A percentile compares a stretch with the other conserved stretches of the same genome.
Evolutionary conservation across 2,329 filamentous ascomycete species (phyloP).

Genomic region (Colletotrichum gigasporum): DNA sequence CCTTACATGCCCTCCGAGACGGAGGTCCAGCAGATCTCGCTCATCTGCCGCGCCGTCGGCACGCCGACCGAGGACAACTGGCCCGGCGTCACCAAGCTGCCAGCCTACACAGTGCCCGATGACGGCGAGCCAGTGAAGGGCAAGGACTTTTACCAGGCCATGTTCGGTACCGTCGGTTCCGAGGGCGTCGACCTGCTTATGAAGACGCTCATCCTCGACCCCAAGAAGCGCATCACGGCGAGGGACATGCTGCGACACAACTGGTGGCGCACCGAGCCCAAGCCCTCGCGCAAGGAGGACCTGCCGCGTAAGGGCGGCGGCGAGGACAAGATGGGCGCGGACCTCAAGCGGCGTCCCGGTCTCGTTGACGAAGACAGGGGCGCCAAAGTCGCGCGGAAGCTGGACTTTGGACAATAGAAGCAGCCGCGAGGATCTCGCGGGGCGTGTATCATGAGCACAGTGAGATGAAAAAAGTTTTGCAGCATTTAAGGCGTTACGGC

Average conservation of each 20-base stretch:
- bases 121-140: constrained; percentile 68
- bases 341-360: constrained; percentile 81
- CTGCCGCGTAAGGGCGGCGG: constrained; percentile 81
- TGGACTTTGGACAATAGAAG: constrained; percentile 74
- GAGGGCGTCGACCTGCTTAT: constrained; percentile 90
- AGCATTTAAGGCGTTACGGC: constrained; percentile 28
- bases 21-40: constrained; percentile 85
- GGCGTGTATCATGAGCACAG: not conserved
- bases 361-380: constrained; percentile 74
- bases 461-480: not conserved
- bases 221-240: constrained; percentile 83
- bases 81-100: constrained; percentile 87
- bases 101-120: constrained; percentile 79
- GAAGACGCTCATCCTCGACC: constrained; percentile 85
- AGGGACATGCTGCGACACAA: constrained; percentile 80
- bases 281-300: constrained; percentile 83
- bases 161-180: constrained; percentile 82
- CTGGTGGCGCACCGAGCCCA: constrained; percentile 88
- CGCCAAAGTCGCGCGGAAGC: constrained; percentile 81
- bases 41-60: constrained; percentile 87
- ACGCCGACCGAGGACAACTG: constrained; percentile 94
- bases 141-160: constrained; percentile 76
- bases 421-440: constrained; percentile 14
- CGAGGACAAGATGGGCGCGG: constrained; percentile 80
- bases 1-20: constrained; percentile 86